Conservation (phyloP, 768 basidiomycete genomes). For the Collybia sp. region DNA sequence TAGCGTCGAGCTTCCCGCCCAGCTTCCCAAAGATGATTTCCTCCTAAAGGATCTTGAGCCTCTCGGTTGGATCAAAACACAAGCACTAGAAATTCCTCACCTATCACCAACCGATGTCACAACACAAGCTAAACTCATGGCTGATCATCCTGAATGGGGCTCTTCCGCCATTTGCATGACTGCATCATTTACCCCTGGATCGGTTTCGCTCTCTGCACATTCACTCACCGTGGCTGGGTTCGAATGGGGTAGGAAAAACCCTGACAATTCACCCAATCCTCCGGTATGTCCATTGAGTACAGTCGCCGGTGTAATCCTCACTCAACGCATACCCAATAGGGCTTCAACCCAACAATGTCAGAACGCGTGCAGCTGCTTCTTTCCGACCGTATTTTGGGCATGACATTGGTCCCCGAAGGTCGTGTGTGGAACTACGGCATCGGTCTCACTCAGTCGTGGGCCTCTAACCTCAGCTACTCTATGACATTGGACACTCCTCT, state of each 20-base stretch:
- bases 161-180: constrained; percentile 92
- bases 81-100: constrained; percentile 87
- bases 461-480: constrained; percentile 72
- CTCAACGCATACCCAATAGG: constrained; percentile 30
- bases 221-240: constrained; percentile 88
- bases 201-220: constrained; percentile 92
- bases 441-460: constrained; percentile 89
- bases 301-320: constrained; percentile 1
- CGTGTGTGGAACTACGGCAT: constrained; percentile 97
- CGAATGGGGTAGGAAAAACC: constrained; percentile 96
- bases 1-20: constrained; percentile 83
- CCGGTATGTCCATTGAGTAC: constrained; percentile 32
- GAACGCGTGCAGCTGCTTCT: constrained; percentile 90
- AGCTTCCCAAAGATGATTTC: constrained; percentile 93
- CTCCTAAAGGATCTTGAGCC: constrained; percentile 93
- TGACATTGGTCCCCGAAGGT: constrained; percentile 93
- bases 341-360: constrained; percentile 99
- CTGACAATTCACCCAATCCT: constrained; percentile 80
- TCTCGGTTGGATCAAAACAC: constrained; percentile 95
- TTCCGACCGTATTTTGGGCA: constrained; percentile 93
- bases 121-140: constrained; percentile 95
- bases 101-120: constrained; percentile 91
- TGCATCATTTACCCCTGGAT: constrained; percentile 96
- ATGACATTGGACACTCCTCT: constrained; percentile 91
- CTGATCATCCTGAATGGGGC: constrained; percentile 92